phyloP scores from a whole-genome alignment of 257 asterid species.

The Nicotiana otophora region DNA sequence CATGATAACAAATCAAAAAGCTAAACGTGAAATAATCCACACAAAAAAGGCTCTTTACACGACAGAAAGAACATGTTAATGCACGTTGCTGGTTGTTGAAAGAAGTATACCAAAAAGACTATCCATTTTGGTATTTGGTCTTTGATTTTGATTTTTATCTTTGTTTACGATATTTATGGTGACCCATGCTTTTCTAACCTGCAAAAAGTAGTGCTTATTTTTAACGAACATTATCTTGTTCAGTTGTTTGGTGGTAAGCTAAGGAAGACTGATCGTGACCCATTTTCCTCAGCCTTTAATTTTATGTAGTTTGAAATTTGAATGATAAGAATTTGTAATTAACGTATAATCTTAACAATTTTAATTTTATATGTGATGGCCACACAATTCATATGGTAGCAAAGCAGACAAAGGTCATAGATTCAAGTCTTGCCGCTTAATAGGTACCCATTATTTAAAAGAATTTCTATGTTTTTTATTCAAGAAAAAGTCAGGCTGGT shows the following conservation, averaged over 20 bases:
- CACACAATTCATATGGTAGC: no score
- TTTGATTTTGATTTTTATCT: constrained; percentile 4
- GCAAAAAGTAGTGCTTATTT: constrained; percentile 9
- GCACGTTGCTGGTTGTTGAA: constrained; percentile 19
- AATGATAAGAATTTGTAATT: not conserved
- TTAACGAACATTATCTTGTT: constrained; percentile 24
- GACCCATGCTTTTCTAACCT: constrained; percentile 12
- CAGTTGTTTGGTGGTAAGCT: constrained; percentile 14
- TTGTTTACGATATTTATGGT: constrained; percentile 12
- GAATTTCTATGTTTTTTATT: no score
- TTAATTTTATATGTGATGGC: no score
- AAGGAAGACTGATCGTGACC: constrained; percentile 8
- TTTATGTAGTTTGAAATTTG: not conserved
- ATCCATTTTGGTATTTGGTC: not conserved
- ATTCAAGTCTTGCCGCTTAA: no score
- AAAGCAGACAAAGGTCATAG: no score
- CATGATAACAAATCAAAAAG: not conserved
- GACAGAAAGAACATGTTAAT: constrained; percentile 27
- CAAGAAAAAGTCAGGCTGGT: no score
- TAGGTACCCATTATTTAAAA: no score
- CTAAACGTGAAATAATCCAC: not conserved
- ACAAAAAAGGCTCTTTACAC: constrained; percentile 22
- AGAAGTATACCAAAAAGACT: not conserved
- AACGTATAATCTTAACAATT: no score
- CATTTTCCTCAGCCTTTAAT: not conserved